These are phyloP conservation scores for Beauveria brongniartii DNA, from an alignment of 2,329 filamentous ascomycete species.

Conservation along the genomic window DNA sequence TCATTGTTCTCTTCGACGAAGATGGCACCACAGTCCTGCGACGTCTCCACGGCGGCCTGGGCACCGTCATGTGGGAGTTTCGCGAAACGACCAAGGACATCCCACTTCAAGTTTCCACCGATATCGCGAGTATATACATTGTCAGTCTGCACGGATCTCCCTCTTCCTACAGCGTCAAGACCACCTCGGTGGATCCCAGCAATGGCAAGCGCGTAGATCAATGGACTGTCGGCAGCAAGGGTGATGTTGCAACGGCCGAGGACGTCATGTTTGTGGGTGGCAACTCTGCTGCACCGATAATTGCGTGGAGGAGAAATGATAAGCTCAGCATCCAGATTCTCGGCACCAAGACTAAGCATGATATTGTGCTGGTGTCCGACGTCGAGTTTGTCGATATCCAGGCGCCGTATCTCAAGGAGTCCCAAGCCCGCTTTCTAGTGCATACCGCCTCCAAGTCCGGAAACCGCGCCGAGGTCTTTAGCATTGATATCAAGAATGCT, in stretches of 20 bases:
- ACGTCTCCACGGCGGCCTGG: conserved; percentile 64
- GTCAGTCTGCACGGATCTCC: conserved; percentile 64
- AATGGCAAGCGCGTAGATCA: conserved; percentile 68
- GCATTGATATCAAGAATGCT: conserved; percentile 64
- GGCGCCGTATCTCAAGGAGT: conserved; percentile 63
- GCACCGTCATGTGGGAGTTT: conserved; percentile 71
- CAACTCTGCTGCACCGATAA: conserved; percentile 65
- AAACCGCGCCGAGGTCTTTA: conserved; percentile 80
- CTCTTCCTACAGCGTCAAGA: conserved; percentile 67
- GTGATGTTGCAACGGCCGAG: conserved; percentile 55
- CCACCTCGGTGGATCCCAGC: conserved; percentile 63
- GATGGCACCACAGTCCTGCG: conserved; percentile 52
- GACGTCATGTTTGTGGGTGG: conserved; percentile 68
- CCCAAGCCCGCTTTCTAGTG: conserved; percentile 75
- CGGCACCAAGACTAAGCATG: conserved; percentile 48
- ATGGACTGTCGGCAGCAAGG: conserved; percentile 63
- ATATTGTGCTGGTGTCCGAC: conserved; percentile 41
- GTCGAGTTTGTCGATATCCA: conserved; percentile 56
- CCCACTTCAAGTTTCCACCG: conserved; percentile 66
- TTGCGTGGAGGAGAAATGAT: conserved; percentile 65
- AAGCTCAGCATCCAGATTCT: conserved; percentile 66
- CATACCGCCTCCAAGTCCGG: conserved; percentile 63
- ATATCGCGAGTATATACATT: conserved; percentile 65
- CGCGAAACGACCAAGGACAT: conserved; percentile 59
- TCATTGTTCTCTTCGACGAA: conserved; percentile 60